phyloP scores from a whole-genome alignment of 2,329 filamentous ascomycete genomes.

The Paradendryphiella salina region DNA sequence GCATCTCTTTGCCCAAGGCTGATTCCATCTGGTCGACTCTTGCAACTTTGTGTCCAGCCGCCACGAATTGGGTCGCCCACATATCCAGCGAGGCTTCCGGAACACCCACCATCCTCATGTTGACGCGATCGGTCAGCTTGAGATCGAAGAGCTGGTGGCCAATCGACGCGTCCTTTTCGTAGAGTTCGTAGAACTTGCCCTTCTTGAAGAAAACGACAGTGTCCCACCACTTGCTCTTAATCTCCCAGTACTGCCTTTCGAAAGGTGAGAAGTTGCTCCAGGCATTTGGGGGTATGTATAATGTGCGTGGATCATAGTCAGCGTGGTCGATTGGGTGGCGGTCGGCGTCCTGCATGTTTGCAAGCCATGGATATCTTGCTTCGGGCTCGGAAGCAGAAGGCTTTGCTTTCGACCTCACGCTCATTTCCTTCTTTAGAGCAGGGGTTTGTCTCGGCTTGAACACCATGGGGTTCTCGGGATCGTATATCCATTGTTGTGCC shows the following conservation, averaged over 20 bases:
- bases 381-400: slow-evolving; percentile 82
- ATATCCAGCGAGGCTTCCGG: slow-evolving; percentile 93
- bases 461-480: slow-evolving; percentile 61
- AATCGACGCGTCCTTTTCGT: slow-evolving; percentile 95
- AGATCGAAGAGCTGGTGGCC: slow-evolving; percentile 96
- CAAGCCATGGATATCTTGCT: slow-evolving; percentile 86
- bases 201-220: slow-evolving; percentile 99
- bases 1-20: slow-evolving; percentile 95
- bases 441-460: slow-evolving; percentile 52
- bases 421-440: slow-evolving; percentile 39
- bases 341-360: slow-evolving; percentile 81
- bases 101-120: slow-evolving; percentile 99
- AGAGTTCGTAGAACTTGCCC: slow-evolving; percentile 98
- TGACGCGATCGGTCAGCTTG: slow-evolving; percentile 96
- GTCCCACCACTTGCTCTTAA: slow-evolving; percentile 97
- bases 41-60: slow-evolving; percentile 96
- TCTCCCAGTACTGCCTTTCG: slow-evolving; percentile 98
- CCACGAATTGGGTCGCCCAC: slow-evolving; percentile 98
- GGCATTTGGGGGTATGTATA: slow-evolving; percentile 83
- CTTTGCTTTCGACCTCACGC: slow-evolving; percentile 57
- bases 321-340: slow-evolving; percentile 75
- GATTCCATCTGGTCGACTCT: slow-evolving; percentile 97
- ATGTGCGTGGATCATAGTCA: slow-evolving; percentile 86
- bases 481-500: slow-evolving; percentile 79
- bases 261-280: slow-evolving; percentile 88